Conservation (phyloP, 345 rosid species). For the Linum lewisii region DNA sequence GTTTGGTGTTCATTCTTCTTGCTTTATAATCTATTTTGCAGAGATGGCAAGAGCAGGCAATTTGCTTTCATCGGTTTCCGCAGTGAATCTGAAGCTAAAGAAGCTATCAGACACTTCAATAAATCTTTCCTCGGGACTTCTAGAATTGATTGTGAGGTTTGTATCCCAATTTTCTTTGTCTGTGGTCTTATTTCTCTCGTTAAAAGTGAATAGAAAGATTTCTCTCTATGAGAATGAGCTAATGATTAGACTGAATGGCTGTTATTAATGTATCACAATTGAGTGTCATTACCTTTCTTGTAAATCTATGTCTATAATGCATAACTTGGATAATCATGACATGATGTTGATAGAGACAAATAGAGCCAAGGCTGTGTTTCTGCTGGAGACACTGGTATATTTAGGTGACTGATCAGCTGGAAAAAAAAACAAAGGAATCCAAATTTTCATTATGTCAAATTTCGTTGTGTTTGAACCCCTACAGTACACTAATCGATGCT, state of each 20-base stretch:
- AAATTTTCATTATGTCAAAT: neutral
- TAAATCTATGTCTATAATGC: neutral
- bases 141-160: slow-evolving; percentile 71
- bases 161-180: slow-evolving; percentile 2
- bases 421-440: neutral
- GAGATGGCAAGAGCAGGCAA: slow-evolving; percentile 81
- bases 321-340: neutral
- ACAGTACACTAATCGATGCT: neutral
- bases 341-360: neutral
- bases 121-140: slow-evolving; percentile 55
- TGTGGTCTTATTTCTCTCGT: neutral
- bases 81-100: slow-evolving; percentile 57
- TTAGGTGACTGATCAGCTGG: neutral
- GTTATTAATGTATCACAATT: neutral
- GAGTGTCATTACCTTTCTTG: neutral
- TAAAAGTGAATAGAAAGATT: neutral
- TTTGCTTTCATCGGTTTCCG: slow-evolving; percentile 85
- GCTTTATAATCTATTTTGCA: slow-evolving; percentile 10
- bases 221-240: neutral
- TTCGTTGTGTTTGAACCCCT: too few species aligned
- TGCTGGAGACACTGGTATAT: neutral
- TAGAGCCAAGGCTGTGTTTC: neutral
- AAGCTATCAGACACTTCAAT: slow-evolving; percentile 69
- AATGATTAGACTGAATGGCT: neutral
- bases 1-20: neutral